Evolutionary conservation across 2,329 filamentous ascomycete genomes (phyloP).

Genomic region (Talaromyces islandicus): DNA sequence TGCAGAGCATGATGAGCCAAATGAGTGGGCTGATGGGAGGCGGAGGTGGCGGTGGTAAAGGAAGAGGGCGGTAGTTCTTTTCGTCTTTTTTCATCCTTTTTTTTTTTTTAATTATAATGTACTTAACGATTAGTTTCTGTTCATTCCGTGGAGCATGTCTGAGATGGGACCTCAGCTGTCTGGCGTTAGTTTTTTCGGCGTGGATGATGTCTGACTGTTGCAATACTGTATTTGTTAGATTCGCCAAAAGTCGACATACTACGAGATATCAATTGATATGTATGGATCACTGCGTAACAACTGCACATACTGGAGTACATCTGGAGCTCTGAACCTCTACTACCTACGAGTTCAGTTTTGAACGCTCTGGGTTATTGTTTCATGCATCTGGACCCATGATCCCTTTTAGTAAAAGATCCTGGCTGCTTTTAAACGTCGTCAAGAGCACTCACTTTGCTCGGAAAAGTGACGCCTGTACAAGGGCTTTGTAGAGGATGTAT

Average conservation of each 20-base stretch:
- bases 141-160: not conserved
- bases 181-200: not conserved
- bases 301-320: no score
- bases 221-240: not conserved
- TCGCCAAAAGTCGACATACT: not conserved
- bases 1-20: conserved; percentile 70
- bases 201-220: not conserved
- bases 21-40: conserved; percentile 59
- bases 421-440: no score
- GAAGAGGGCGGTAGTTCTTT: conserved; percentile 13
- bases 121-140: not conserved
- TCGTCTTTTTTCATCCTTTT: not conserved
- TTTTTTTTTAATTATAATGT: not conserved
- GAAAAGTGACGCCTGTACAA: no score
- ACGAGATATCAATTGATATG: not conserved
- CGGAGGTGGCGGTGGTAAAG: conserved; percentile 17
- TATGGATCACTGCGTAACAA: not conserved
- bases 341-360: no score
- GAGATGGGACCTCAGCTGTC: not conserved
- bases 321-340: no score
- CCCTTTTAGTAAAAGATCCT: no score
- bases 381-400: no score
- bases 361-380: no score
- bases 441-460: no score
- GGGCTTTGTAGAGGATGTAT: no score